Conservation (phyloP, 371 early-diverging fungal genomes). For the Rhizomucor pusillus region DNA sequence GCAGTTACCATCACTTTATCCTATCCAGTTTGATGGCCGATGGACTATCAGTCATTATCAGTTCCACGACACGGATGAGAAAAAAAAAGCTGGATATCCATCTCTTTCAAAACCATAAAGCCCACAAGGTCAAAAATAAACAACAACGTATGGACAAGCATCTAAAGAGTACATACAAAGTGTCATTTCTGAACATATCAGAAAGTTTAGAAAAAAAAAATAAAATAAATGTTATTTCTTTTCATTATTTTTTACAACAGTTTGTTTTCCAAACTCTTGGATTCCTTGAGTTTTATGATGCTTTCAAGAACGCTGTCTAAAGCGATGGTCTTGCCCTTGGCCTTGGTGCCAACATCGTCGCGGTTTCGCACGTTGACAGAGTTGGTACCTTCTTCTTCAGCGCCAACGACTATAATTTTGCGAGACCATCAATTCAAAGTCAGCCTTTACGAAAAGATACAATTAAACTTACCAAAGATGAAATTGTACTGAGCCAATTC, state of each 20-base stretch:
- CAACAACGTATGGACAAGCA: neutral
- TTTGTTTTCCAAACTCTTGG: constrained; percentile 54
- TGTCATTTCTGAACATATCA: too few species aligned
- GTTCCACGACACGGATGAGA: too few species aligned
- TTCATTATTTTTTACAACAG: too few species aligned
- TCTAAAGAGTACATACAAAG: too few species aligned
- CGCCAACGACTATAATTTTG: constrained; percentile 97
- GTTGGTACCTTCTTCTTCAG: constrained; percentile 79
- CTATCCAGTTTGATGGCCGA: too few species aligned
- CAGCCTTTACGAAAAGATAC: too few species aligned
- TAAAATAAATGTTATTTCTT: constrained; percentile 15
- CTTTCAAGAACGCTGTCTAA: constrained; percentile 64
- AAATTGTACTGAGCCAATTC: constrained; percentile 89
- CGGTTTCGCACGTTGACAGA: constrained; percentile 93
- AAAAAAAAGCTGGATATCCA: too few species aligned
- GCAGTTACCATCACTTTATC: too few species aligned
- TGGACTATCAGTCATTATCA: too few species aligned
- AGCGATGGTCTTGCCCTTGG: constrained; percentile 75
- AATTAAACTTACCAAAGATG: constrained; percentile 51
- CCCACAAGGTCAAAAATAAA: too few species aligned
- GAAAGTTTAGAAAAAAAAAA: constrained; percentile 4
- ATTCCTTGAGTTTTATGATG: constrained; percentile 59
- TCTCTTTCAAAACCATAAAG: too few species aligned
- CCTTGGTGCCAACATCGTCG: constrained; percentile 81
- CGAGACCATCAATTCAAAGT: too few species aligned